Evolutionary conservation across 306 rosid genomes (phyloP).

Genomic region (Gleditsia sinensis): DNA sequence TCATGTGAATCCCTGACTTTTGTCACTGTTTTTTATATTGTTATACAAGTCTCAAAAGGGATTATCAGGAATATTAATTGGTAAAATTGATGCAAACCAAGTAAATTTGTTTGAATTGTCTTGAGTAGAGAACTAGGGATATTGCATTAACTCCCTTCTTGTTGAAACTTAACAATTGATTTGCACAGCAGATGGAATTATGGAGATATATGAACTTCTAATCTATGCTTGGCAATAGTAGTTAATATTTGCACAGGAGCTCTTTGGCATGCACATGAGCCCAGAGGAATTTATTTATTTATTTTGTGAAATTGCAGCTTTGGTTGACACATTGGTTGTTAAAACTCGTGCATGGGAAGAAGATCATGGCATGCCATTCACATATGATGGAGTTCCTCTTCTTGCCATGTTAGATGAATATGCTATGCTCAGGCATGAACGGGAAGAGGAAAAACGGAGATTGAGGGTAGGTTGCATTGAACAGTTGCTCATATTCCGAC

Average conservation of each 20-base stretch:
- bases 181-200: too few relatives aligned
- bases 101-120: not conserved
- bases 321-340: conserved; percentile 88
- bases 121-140: not conserved
- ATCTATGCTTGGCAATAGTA: conserved; percentile 11
- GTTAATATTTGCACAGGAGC: not conserved
- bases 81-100: conserved; percentile 3
- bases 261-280: conserved; percentile 21
- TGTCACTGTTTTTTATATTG: too few relatives aligned
- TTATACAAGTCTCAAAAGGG: not conserved
- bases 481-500: too few relatives aligned
- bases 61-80: not conserved
- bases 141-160: conserved; percentile 1
- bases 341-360: conserved; percentile 99
- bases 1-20: too few relatives aligned
- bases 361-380: conserved; percentile 73
- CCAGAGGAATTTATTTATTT: conserved; percentile 27
- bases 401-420: conserved; percentile 98
- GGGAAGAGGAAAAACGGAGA: conserved; percentile 98
- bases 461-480: conserved; percentile 61
- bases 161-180: not conserved
- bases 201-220: too few relatives aligned
- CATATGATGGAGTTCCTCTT: conserved; percentile 96
- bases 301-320: conserved; percentile 59
- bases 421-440: conserved; percentile 96